Conservation (phyloP, 208 protist species). For the Vickermania ingenoplastis region DNA sequence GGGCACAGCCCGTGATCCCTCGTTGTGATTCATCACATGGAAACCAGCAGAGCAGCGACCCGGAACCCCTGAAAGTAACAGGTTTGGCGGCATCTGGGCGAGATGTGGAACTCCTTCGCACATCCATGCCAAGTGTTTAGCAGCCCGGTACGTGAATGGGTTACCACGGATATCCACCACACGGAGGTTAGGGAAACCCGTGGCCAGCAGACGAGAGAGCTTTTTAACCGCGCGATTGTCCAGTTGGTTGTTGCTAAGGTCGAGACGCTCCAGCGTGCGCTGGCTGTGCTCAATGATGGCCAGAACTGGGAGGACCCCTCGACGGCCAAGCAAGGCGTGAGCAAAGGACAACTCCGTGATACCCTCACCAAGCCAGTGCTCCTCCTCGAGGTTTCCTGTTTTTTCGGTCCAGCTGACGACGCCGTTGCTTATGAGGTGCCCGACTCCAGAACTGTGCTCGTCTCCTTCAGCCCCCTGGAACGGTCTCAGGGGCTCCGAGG, state of each 20-base stretch:
- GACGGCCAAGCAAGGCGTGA: constrained; percentile 34
- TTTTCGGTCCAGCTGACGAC: background rate
- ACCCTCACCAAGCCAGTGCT: background rate
- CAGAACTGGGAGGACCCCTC: constrained; percentile 28
- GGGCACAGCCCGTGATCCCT: background rate
- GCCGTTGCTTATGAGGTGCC: background rate
- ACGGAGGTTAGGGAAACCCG: constrained; percentile 25
- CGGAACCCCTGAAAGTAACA: background rate
- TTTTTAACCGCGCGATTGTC: constrained; percentile 21
- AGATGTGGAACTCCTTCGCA: constrained; percentile 22
- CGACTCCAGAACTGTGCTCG: no score
- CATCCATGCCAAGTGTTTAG: constrained; percentile 38
- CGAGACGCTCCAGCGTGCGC: constrained; percentile 33
- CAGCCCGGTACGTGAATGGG: constrained; percentile 51
- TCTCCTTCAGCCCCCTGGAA: background rate
- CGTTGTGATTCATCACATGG: background rate
- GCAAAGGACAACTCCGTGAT: constrained; percentile 22
- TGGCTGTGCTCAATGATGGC: constrained; percentile 15
- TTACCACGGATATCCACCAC: constrained; percentile 46
- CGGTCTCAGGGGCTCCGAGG: no score
- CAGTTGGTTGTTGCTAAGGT: constrained; percentile 39
- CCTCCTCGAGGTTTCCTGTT: background rate
- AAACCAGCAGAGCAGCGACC: background rate
- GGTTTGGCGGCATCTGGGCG: background rate
- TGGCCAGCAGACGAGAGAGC: constrained; percentile 10